A percentile compares a stretch with the other conserved stretches of the same genome.
These are phyloP conservation scores for Gentiana macrophylla DNA, from an alignment of 257 asterid species.

Conservation along the genomic window DNA sequence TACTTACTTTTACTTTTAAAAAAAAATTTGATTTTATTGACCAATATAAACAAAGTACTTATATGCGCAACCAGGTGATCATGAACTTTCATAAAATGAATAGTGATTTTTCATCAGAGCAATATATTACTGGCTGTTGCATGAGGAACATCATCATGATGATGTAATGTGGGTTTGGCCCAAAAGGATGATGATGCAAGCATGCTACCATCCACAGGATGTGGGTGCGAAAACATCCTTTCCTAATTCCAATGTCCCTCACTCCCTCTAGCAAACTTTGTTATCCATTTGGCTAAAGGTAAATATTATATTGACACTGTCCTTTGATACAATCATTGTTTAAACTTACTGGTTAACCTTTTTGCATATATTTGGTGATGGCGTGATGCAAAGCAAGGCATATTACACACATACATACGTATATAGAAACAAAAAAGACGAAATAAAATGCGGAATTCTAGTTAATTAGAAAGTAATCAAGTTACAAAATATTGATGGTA, in stretches of 20 bases:
- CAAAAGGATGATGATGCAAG: constrained; percentile 24
- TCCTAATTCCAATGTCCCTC: constrained; percentile 1
- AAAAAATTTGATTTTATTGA: no score
- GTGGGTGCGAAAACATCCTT: constrained; percentile 25
- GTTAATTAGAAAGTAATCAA: no score
- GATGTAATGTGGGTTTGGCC: constrained; percentile 39
- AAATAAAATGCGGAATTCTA: no score
- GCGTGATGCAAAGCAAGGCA: constrained; percentile 5
- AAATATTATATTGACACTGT: constrained; percentile 15
- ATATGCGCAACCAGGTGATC: no score
- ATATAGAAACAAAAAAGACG: no score
- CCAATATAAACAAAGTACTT: no score
- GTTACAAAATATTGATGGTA: no score
- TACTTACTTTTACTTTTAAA: no score
- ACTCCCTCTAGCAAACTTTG: background rate
- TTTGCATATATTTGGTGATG: background rate
- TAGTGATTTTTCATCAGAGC: constrained; percentile 3
- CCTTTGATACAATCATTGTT: constrained; percentile 50
- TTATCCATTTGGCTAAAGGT: constrained; percentile 12
- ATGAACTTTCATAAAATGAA: background rate
- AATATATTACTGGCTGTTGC: constrained; percentile 21
- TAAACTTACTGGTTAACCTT: constrained; percentile 22
- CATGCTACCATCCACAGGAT: constrained; percentile 24
- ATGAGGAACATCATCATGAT: constrained; percentile 61
- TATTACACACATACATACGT: background rate